Evolutionary conservation across 148 eudicot species (phyloP).

Genomic region (Silene conica): DNA sequence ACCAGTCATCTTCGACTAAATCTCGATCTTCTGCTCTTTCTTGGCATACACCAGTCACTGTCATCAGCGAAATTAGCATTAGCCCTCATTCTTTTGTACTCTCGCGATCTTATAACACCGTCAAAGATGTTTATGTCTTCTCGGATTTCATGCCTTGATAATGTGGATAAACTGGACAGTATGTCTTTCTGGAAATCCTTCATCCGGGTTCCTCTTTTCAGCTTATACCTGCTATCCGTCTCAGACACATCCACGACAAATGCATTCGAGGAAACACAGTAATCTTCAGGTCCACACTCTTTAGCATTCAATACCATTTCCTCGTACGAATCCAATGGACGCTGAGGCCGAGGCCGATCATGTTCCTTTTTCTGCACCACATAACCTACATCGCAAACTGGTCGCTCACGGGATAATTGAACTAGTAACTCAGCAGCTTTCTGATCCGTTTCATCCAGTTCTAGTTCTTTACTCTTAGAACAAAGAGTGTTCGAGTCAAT

Average conservation of each 20-base stretch:
- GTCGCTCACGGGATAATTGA: constrained; percentile 17
- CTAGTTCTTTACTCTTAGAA: constrained; percentile 13
- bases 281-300: constrained; percentile 38
- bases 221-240: constrained; percentile 29
- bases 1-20: constrained; percentile 20
- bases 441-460: constrained; percentile 25
- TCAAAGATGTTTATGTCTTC: constrained; percentile 65
- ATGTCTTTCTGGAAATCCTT: constrained; percentile 69
- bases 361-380: constrained; percentile 1
- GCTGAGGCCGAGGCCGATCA: constrained; percentile 38
- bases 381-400: not conserved
- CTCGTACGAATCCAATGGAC: constrained; percentile 55
- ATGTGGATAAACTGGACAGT: constrained; percentile 48
- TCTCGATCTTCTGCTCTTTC: constrained; percentile 53
- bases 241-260: constrained; percentile 27
- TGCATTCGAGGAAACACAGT: constrained; percentile 43
- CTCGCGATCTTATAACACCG: constrained; percentile 49
- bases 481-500: not conserved
- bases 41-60: constrained; percentile 33
- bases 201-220: constrained; percentile 62
- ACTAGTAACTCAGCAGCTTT: constrained; percentile 42
- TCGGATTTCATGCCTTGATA: constrained; percentile 52
- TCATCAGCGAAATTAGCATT: constrained; percentile 25
- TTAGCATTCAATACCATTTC: constrained; percentile 41
- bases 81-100: constrained; percentile 49